Base-by-base conservation (phyloP, 371 early-diverging fungal species). In the Nematocida major region DNA sequence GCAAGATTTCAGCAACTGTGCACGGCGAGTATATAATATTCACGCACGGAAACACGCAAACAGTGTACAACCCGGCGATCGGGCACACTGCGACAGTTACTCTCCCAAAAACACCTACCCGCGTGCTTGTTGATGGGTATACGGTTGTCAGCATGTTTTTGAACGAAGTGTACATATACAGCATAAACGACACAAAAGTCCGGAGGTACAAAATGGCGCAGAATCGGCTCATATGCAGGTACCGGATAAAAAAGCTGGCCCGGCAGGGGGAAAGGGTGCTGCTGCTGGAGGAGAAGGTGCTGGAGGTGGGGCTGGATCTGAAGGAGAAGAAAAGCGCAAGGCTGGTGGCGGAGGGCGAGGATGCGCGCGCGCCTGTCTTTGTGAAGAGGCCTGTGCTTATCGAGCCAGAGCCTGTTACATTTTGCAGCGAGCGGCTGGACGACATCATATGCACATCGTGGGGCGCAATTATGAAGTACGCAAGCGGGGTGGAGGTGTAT, bases 401-500 rank as follows among this genome's bases (percentile, higher is more conserved):
- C 5, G 11, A 48, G 2, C 76, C 76, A 50, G 76, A 73, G 57
- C 76, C 76, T 7, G n/a, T 65, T 48, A 62, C 40, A 13, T 73
- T 73, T 65, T 47, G 47, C 24, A 32, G 30, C 13, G 65, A 73
- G 57, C 32, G 45, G 40, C n/a, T 69, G 5, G 15, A 3, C 3
- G 40, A 63, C 11, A 59, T 69, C 20, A 1, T 73, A 26, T 73
- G 78, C 54, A 73, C 76, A 7, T 1, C 5, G n/a, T 73, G 76
- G 76, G 76, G 76, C 26, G 3, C 45, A 20, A 34, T 73, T 20
- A 28, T 63, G 34, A 43, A 47, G 3, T 73, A 73, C 47, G n/a
- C 15, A 9, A 73, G 65, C 20, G 76, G 76, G 1, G 32, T 73
- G 30, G 76, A 73, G 28, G 76, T 61, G 24, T 73, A 73, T 36